These are phyloP conservation scores for Chaetomiaceae sp. DNA, from an alignment of 2,329 filamentous ascomycete species.

Conservation along the genomic window DNA sequence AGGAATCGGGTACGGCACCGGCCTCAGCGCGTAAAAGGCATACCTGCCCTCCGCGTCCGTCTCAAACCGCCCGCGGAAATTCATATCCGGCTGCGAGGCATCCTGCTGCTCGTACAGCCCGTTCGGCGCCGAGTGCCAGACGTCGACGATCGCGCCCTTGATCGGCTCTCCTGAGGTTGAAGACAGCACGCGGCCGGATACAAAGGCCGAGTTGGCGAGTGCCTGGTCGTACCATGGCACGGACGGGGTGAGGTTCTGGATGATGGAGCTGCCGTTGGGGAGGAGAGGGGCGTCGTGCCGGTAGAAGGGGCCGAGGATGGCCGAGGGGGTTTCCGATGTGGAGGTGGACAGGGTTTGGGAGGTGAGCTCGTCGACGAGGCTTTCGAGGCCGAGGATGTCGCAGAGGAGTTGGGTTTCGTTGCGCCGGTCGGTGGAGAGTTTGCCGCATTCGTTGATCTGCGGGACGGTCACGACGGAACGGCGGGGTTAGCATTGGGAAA, in stretches of 20 bases:
- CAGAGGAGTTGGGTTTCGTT: slow-evolving; percentile 66
- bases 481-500: too few relatives aligned
- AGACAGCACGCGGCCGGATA: slow-evolving; percentile 53
- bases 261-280: slow-evolving; percentile 55
- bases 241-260: slow-evolving; percentile 29
- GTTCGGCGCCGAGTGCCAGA: slow-evolving; percentile 63
- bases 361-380: slow-evolving; percentile 60
- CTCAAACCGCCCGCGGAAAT: slow-evolving; percentile 67
- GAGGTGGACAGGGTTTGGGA: slow-evolving; percentile 46
- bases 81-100: slow-evolving; percentile 62
- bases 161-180: slow-evolving; percentile 49
- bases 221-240: slow-evolving; percentile 31
- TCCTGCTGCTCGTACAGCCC: slow-evolving; percentile 32
- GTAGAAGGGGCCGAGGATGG: slow-evolving; percentile 68
- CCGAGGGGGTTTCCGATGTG: slow-evolving; percentile 48
- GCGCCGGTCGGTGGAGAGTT: slow-evolving; percentile 56
- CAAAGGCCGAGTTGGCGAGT: slow-evolving; percentile 46
- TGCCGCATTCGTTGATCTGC: slow-evolving; percentile 60
- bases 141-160: slow-evolving; percentile 52
- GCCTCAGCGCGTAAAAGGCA: slow-evolving; percentile 56
- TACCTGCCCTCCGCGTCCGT: slow-evolving; percentile 64
- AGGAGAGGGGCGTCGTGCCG: slow-evolving; percentile 57
- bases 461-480: too few relatives aligned
- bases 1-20: slow-evolving; percentile 49
- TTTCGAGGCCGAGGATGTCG: slow-evolving; percentile 65